Percentiles rank a stretch among this genome's conserved stretches.
These are phyloP conservation scores for Arachnopeziza araneosa DNA, from an alignment of 2,329 filamentous ascomycete genomes.

Conservation along the genomic window DNA sequence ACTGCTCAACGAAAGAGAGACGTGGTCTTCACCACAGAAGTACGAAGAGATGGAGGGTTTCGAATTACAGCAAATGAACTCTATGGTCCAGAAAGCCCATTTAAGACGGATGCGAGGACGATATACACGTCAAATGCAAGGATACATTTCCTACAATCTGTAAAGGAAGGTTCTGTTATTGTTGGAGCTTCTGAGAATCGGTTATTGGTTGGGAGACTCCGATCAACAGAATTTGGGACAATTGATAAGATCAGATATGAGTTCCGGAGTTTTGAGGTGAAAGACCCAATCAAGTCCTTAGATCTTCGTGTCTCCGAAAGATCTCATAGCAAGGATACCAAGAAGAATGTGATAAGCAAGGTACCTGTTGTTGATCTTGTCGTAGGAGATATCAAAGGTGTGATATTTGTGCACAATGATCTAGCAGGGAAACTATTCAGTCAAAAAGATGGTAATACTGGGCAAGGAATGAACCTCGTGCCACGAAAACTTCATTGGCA, in stretches of 20 bases:
- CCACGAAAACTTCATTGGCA: constrained; percentile 84
- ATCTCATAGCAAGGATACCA: constrained; percentile 15
- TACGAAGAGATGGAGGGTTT: constrained; percentile 27
- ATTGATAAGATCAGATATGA: constrained; percentile 46
- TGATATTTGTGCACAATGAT: constrained; percentile 78
- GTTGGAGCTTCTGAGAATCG: constrained; percentile 47
- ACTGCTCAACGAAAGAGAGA: constrained; percentile 29
- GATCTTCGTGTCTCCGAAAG: constrained; percentile 49
- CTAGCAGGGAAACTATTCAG: constrained; percentile 51
- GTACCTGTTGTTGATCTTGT: constrained; percentile 61
- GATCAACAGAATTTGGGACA: constrained; percentile 27
- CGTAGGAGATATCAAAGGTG: constrained; percentile 70
- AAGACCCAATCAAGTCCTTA: constrained; percentile 61
- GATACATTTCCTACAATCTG: constrained; percentile 45
- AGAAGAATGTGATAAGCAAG: constrained; percentile 29
- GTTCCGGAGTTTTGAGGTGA: constrained; percentile 52
- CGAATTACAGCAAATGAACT: constrained; percentile 32
- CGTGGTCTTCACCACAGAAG: constrained; percentile 32
- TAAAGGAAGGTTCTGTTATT: constrained; percentile 52
- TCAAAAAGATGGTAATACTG: constrained; percentile 32
- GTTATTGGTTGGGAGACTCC: constrained; percentile 55
- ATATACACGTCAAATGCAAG: constrained; percentile 36
- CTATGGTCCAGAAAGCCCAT: constrained; percentile 26
- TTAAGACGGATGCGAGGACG: constrained; percentile 28
- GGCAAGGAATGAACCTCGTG: constrained; percentile 33